phyloP scores from a whole-genome alignment of 768 basidiomycete species.

The Amanita pseudoporphyria region DNA sequence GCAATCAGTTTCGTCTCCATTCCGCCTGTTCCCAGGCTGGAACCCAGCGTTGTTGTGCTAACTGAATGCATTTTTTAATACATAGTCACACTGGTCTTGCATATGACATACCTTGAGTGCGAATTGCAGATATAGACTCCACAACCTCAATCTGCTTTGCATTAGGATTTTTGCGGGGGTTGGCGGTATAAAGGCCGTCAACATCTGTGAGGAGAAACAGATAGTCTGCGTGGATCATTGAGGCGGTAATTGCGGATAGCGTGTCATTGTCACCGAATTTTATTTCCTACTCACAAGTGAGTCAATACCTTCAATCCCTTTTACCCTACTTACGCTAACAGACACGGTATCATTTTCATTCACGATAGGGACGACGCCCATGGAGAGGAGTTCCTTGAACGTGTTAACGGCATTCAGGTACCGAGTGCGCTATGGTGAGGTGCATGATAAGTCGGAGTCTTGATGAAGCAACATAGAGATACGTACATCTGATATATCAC shows the following conservation, averaged over 20 bases:
- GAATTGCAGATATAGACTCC: slow-evolving; percentile 71
- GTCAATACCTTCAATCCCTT: neutral
- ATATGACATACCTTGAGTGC: slow-evolving; percentile 54
- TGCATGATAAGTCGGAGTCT: slow-evolving; percentile 13
- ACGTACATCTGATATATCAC: slow-evolving; percentile 92
- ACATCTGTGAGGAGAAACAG: slow-evolving; percentile 96
- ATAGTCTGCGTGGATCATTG: slow-evolving; percentile 97
- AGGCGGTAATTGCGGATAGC: slow-evolving; percentile 91
- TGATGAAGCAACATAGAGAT: slow-evolving; percentile 6
- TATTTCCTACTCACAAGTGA: slow-evolving; percentile 67
- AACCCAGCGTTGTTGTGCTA: slow-evolving; percentile 86
- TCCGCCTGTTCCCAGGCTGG: slow-evolving; percentile 91
- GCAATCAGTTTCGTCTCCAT: slow-evolving; percentile 99
- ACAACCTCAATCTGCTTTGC: slow-evolving; percentile 80
- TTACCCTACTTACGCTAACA: slow-evolving; percentile 68
- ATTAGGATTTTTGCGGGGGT: slow-evolving; percentile 82
- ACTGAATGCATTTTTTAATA: slow-evolving; percentile 38
- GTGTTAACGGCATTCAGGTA: slow-evolving; percentile 98
- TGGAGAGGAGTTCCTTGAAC: slow-evolving; percentile 77
- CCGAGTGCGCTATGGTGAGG: slow-evolving; percentile 61
- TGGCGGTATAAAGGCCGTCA: slow-evolving; percentile 90
- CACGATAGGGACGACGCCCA: slow-evolving; percentile 97
- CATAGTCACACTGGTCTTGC: neutral
- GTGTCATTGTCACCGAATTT: slow-evolving; percentile 99
- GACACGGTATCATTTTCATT: slow-evolving; percentile 99